These are phyloP conservation scores for Bjerkandera adusta DNA, from an alignment of 1,284 basidiomycete species.

Conservation along the genomic window DNA sequence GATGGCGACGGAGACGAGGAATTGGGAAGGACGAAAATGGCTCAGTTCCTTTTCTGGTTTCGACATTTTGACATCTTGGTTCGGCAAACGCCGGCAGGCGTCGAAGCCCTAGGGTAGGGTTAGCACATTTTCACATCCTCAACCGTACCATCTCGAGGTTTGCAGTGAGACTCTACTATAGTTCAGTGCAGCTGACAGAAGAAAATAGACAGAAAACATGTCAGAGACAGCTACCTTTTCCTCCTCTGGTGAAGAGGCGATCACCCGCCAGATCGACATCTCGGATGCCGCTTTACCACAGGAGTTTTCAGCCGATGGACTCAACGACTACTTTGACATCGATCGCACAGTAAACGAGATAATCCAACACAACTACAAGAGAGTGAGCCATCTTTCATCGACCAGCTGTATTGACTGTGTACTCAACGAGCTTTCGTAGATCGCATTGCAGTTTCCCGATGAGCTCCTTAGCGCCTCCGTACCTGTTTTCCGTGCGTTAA, in stretches of 20 bases:
- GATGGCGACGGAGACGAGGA: too few relatives aligned
- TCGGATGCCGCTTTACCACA: slow-evolving; percentile 35
- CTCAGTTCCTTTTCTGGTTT: too few relatives aligned
- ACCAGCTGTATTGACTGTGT: background rate
- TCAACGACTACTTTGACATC: slow-evolving; percentile 65
- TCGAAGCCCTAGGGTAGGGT: too few relatives aligned
- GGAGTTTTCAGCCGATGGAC: slow-evolving; percentile 33
- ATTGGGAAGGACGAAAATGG: too few relatives aligned
- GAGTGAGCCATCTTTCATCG: slow-evolving; percentile 36
- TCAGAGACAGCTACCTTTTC: slow-evolving; percentile 43
- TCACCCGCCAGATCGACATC: slow-evolving; percentile 50
- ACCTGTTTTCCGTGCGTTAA: slow-evolving; percentile 78
- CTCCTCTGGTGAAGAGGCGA: slow-evolving; percentile 59
- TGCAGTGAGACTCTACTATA: too few relatives aligned
- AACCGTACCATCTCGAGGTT: too few relatives aligned
- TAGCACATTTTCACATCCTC: too few relatives aligned
- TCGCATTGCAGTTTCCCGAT: slow-evolving; percentile 96
- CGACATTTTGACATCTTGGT: too few relatives aligned
- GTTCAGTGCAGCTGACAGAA: too few relatives aligned
- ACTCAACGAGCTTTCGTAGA: slow-evolving; percentile 52
- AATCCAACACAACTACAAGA: slow-evolving; percentile 49
- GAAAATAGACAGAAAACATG: slow-evolving; percentile 26
- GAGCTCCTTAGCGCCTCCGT: slow-evolving; percentile 89
- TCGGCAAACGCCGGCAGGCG: too few relatives aligned
- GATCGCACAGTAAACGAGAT: slow-evolving; percentile 53